Percentiles rank a stretch among this genome's conserved stretches.
Conservation (phyloP, 306 rosid genomes). For the Cucurbita pepo region DNA sequence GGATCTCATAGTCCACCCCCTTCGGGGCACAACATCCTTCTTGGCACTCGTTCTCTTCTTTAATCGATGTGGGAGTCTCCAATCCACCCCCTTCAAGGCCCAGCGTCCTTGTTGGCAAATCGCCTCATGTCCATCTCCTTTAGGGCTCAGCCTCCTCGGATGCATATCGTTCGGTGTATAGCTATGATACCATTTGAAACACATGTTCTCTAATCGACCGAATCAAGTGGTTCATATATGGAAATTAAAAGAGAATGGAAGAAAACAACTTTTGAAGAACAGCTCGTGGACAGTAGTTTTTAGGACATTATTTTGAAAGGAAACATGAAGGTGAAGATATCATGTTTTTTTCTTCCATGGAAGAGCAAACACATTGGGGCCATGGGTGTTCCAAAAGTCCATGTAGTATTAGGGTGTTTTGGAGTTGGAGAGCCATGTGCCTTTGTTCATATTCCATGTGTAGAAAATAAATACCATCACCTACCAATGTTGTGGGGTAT, state of each 20-base stretch:
- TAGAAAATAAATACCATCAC: neutral
- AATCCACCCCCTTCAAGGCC: no score
- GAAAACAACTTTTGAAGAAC: no score
- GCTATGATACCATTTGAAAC: no score
- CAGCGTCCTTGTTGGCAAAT: no score
- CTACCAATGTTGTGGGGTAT: neutral
- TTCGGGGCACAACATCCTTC: no score
- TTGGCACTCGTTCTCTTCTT: no score
- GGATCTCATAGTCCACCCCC: no score
- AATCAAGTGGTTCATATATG: neutral
- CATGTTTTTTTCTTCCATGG: neutral
- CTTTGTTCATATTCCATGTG: slow-evolving; percentile 5
- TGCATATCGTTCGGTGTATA: no score
- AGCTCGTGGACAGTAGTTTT: neutral
- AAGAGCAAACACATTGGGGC: neutral
- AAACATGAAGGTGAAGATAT: neutral
- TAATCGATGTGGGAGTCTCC: no score
- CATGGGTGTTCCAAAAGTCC: neutral
- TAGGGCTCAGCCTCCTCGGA: no score
- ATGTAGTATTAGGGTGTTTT: neutral
- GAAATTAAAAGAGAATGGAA: neutral
- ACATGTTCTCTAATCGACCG: neutral
- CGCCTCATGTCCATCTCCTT: no score
- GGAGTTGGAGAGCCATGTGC: slow-evolving; percentile 2
- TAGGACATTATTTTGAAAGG: neutral